phyloP scores from a whole-genome alignment of 1,139 yeast genomes.

The Candida sp. region DNA sequence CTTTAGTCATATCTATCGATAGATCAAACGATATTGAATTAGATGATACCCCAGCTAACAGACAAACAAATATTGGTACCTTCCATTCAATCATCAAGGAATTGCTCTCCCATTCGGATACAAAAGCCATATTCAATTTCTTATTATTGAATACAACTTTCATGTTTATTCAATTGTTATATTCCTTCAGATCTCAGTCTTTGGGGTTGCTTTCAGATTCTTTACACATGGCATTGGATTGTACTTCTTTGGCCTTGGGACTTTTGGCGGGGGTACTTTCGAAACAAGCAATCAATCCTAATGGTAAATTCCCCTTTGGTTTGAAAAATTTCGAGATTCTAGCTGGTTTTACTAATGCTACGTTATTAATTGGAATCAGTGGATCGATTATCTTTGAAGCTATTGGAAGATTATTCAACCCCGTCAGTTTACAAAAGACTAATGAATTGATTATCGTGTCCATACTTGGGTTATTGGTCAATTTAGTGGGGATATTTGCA shows the following conservation, averaged over 20 bases:
- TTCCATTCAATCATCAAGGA: slow-evolving; percentile 24
- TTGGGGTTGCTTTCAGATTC: slow-evolving; percentile 91
- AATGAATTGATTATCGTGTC: slow-evolving; percentile 85
- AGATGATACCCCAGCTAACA: not conserved
- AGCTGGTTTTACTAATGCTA: slow-evolving; percentile 95
- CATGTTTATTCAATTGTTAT: slow-evolving; percentile 90
- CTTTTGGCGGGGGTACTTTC: slow-evolving; percentile 73
- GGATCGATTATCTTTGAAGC: slow-evolving; percentile 89
- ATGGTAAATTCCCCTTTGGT: slow-evolving; percentile 81
- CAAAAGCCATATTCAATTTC: slow-evolving; percentile 86
- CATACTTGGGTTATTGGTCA: slow-evolving; percentile 78
- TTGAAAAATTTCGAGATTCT: slow-evolving; percentile 81
- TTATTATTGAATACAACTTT: slow-evolving; percentile 81
- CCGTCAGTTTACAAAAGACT: slow-evolving; percentile 74
- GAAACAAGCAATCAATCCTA: slow-evolving; percentile 46
- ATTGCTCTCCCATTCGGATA: slow-evolving; percentile 63
- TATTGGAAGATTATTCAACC: slow-evolving; percentile 71
- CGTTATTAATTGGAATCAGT: slow-evolving; percentile 81
- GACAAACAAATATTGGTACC: not conserved
- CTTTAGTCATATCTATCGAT: slow-evolving; percentile 8
- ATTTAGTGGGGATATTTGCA: slow-evolving; percentile 89
- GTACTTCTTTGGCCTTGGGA: slow-evolving; percentile 87
- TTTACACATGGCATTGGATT: slow-evolving; percentile 93
- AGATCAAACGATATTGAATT: slow-evolving; percentile 1
- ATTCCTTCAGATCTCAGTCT: slow-evolving; percentile 90